Evolutionary conservation across 2,329 filamentous ascomycete genomes (phyloP), one percentile per base, ranked within the genome.

Genomic region (Gnomoniopsis sp.): DNA sequence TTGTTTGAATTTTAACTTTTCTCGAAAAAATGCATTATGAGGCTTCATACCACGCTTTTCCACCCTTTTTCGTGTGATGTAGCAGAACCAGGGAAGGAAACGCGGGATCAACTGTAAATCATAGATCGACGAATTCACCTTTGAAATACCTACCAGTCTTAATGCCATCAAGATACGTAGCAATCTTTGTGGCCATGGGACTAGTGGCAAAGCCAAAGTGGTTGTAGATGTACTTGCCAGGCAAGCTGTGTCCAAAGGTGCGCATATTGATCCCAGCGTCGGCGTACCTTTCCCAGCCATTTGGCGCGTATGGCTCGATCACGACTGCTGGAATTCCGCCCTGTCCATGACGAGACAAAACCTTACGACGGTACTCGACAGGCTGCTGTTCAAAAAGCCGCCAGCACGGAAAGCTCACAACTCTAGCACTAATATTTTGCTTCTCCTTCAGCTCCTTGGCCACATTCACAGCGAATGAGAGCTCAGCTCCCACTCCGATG

Each of bases 201-300:
- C 71, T 65, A 2, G 70, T 71, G 55, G 81, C 77, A 62, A 78
- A 84, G 0, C 80, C 78, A 63, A 85, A 85, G 62, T 77, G 76
- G 61, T 76, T 74, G 63, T 84, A 84, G 2, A 79, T 79, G 14
- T 73, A 74, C 59, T 76, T 75, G 0, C 79, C 75, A 0, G 80
- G 80, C 59, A 83, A 64, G 19, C 74, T 78, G 62, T 83, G 76
- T 0, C 80, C 81, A 61, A 83, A 84, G 0, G 70, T 68, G 49
- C 72, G 75, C 72, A 84, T 74, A 48, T 72, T 77, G 49, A 73
- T 70, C 0, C 75, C 79, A 0, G 80, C 81, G 66, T 83, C 76
- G 0, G 80, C 80, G 63, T 82, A 84, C 15, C 81, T 67, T 67
- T 83, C 81, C 81, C 81, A 85, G 2, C 80, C 79, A 55, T 79